phyloP scores from a whole-genome alignment of 768 basidiomycete genomes.

The Cystofilobasidium macerans region DNA sequence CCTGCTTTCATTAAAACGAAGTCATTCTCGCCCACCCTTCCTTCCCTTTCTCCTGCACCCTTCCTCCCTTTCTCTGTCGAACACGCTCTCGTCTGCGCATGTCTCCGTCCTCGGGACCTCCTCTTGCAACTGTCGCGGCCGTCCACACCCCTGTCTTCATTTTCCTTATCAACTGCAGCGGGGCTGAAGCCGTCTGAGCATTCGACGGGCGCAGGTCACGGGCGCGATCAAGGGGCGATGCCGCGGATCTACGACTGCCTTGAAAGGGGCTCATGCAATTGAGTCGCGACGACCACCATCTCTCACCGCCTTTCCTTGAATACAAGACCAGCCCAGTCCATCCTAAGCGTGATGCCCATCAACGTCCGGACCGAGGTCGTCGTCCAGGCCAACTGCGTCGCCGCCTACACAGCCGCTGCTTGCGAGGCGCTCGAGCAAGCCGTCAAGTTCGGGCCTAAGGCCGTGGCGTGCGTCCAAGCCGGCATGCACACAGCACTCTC shows the following conservation, averaged over 20 bases:
- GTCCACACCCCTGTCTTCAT: too few species aligned
- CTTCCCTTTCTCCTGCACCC: background rate
- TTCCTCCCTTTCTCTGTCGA: background rate
- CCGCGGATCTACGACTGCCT: too few species aligned
- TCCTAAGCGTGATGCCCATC: too few species aligned
- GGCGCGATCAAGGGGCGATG: too few species aligned
- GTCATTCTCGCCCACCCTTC: background rate
- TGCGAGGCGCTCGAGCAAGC: background rate
- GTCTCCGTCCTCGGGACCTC: background rate
- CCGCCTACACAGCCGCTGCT: background rate
- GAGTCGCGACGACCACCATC: too few species aligned
- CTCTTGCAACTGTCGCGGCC: background rate
- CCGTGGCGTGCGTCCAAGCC: background rate
- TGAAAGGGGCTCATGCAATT: too few species aligned
- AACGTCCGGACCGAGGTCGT: background rate
- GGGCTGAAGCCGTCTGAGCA: too few species aligned
- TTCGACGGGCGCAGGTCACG: too few species aligned
- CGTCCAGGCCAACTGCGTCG: background rate
- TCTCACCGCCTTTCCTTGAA: background rate
- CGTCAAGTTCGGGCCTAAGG: background rate
- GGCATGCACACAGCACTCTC: background rate
- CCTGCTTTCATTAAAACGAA: slow-evolving; percentile 10
- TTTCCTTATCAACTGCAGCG: background rate
- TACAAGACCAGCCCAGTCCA: too few species aligned
- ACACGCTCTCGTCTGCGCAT: background rate